Conservation (phyloP, 768 basidiomycete species). For the Dacryopinax primogenitus region DNA sequence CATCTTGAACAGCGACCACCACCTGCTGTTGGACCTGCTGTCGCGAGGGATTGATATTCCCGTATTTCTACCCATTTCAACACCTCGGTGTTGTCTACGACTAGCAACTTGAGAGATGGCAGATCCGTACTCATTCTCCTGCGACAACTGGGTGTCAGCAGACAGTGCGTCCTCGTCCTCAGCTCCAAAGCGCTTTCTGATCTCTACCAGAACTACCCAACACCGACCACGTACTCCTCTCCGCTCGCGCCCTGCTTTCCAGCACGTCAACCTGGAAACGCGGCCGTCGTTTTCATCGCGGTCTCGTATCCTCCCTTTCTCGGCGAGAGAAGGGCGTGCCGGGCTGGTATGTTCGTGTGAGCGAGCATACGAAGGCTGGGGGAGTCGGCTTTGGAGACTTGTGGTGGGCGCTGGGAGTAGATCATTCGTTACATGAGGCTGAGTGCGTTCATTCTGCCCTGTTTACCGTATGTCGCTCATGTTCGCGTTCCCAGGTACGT, state of each 20-base stretch:
- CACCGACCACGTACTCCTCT: background rate
- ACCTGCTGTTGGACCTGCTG: background rate
- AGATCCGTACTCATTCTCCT: background rate
- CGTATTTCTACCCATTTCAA: background rate
- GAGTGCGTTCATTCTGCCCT: background rate
- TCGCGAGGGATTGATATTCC: background rate
- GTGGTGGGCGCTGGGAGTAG: constrained; percentile 3
- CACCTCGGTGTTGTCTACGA: background rate
- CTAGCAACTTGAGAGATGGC: background rate
- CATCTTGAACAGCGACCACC: background rate
- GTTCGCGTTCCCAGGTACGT: constrained; percentile 44
- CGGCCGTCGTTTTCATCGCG: background rate
- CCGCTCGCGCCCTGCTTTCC: background rate
- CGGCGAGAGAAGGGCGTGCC: background rate
- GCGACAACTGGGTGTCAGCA: constrained; percentile 1
- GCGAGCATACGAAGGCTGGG: background rate
- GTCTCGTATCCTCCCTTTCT: background rate
- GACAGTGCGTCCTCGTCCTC: background rate
- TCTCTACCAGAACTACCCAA: background rate
- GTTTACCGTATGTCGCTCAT: background rate
- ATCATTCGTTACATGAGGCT: background rate
- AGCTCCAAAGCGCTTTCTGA: background rate
- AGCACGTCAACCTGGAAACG: background rate
- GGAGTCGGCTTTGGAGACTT: background rate
- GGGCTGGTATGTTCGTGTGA: background rate